Conservation (phyloP, 2,329 filamentous ascomycete genomes). For the Sphaerulina musiva region DNA sequence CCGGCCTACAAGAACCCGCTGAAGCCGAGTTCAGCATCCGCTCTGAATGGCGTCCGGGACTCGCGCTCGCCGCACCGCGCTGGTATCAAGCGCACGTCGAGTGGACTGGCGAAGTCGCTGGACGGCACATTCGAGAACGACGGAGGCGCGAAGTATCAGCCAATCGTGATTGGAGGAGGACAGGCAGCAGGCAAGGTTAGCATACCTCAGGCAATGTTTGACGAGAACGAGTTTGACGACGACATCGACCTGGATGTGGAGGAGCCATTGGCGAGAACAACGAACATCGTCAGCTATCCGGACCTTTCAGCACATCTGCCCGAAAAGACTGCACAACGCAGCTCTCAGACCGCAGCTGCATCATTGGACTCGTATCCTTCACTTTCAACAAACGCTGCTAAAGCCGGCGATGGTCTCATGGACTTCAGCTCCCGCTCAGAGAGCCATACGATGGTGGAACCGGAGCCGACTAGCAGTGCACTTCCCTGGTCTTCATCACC, state of each 20-base stretch:
- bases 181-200: slow-evolving; percentile 25
- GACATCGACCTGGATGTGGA: slow-evolving; percentile 70
- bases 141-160: slow-evolving; percentile 26
- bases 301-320: slow-evolving; percentile 30
- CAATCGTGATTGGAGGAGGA: slow-evolving; percentile 36
- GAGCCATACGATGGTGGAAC: slow-evolving; percentile 29
- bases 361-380: slow-evolving; percentile 25
- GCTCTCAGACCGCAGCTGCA: slow-evolving; percentile 21
- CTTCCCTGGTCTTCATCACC: slow-evolving; percentile 62
- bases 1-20: slow-evolving; percentile 32
- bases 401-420: slow-evolving; percentile 7
- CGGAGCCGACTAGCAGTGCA: slow-evolving; percentile 47
- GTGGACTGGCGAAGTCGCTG: slow-evolving; percentile 42
- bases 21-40: slow-evolving; percentile 28
- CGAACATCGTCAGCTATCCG: slow-evolving; percentile 39
- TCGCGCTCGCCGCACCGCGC: slow-evolving; percentile 16
- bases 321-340: slow-evolving; percentile 5
- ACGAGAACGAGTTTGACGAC: slow-evolving; percentile 80
- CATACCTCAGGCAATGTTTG: slow-evolving; percentile 43
- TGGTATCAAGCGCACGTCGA: slow-evolving; percentile 41
- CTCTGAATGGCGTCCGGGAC: slow-evolving; percentile 23
- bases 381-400: slow-evolving; percentile 17
- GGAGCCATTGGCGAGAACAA: slow-evolving; percentile 47
- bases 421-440: slow-evolving; percentile 23
- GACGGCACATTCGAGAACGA: slow-evolving; percentile 36